phyloP scores from a whole-genome alignment of 305 asterid species.

The Euphrasia arctica region DNA sequence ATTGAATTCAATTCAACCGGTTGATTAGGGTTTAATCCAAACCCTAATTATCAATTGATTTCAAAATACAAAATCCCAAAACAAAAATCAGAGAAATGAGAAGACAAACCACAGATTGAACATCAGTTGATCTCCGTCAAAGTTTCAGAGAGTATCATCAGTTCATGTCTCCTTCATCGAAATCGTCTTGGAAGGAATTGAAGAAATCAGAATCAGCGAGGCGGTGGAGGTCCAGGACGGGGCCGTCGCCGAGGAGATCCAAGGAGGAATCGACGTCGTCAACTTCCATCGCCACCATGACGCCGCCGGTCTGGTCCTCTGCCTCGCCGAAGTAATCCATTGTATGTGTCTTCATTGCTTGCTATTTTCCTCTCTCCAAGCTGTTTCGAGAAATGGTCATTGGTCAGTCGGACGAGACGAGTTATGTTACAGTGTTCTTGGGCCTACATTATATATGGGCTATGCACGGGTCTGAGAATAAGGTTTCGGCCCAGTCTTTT shows the following conservation, averaged over 20 bases:
- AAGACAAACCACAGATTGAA: constrained; percentile 3
- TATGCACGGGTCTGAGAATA: too few species aligned
- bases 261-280: constrained; percentile 51
- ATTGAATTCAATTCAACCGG: not conserved
- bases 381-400: not conserved
- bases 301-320: constrained; percentile 51
- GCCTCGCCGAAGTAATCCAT: constrained; percentile 46
- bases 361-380: too few species aligned
- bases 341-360: constrained; percentile 33
- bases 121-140: not conserved
- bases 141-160: constrained; percentile 18
- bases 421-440: too few species aligned
- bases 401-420: too few species aligned
- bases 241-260: constrained; percentile 46
- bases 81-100: not conserved
- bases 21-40: constrained; percentile 21
- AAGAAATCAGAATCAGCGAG: constrained; percentile 66
- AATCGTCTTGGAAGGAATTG: constrained; percentile 66
- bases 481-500: too few species aligned
- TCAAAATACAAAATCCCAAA: not conserved
- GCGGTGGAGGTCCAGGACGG: constrained; percentile 50
- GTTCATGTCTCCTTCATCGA: constrained; percentile 67
- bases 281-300: constrained; percentile 51
- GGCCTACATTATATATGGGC: too few species aligned
- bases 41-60: constrained; percentile 1